These are phyloP conservation scores for Xylariaceae sp. DNA, from an alignment of 2,329 filamentous ascomycete species.

Conservation along the genomic window DNA sequence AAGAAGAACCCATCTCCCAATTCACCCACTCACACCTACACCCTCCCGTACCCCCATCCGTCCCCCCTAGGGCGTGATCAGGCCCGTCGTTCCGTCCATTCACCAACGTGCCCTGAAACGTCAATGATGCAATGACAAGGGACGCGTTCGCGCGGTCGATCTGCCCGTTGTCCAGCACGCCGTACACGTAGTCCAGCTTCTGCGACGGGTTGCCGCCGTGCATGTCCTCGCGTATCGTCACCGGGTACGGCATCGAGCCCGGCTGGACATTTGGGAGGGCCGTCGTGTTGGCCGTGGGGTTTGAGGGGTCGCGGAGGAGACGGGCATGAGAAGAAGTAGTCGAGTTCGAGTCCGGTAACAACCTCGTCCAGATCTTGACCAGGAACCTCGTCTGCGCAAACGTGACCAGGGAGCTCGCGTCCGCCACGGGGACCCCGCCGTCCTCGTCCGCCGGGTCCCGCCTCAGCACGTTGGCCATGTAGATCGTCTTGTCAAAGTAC, in stretches of 20 bases:
- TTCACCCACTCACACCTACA: conserved; percentile 60
- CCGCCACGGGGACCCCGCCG: conserved; percentile 48
- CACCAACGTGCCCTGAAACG: conserved; percentile 45
- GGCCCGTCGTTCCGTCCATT: conserved; percentile 40
- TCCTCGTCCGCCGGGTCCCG: conserved; percentile 42
- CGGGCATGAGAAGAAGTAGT: too few relatives aligned
- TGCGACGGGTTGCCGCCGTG: conserved; percentile 50
- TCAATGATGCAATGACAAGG: conserved; percentile 45
- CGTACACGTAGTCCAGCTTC: conserved; percentile 52
- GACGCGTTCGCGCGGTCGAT: conserved; percentile 40
- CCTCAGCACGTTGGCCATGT: conserved; percentile 46
- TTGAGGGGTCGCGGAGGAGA: conserved; percentile 4
- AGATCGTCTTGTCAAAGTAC: conserved; percentile 84
- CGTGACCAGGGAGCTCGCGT: conserved; percentile 52
- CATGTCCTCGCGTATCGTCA: conserved; percentile 56
- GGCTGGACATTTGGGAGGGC: conserved; percentile 34
- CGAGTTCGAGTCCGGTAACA: conserved; percentile 38
- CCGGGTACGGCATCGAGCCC: conserved; percentile 59
- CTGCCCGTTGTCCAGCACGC: conserved; percentile 41
- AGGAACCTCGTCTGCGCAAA: conserved; percentile 57
- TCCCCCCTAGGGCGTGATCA: conserved; percentile 49
- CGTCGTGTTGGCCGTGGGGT: conserved; percentile 18
- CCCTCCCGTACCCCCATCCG: conserved; percentile 58
- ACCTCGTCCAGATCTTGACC: conserved; percentile 61
- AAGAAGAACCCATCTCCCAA: conserved; percentile 27